Conservation (phyloP, 352 stramenopile species). For the Pythium plurisporium region DNA sequence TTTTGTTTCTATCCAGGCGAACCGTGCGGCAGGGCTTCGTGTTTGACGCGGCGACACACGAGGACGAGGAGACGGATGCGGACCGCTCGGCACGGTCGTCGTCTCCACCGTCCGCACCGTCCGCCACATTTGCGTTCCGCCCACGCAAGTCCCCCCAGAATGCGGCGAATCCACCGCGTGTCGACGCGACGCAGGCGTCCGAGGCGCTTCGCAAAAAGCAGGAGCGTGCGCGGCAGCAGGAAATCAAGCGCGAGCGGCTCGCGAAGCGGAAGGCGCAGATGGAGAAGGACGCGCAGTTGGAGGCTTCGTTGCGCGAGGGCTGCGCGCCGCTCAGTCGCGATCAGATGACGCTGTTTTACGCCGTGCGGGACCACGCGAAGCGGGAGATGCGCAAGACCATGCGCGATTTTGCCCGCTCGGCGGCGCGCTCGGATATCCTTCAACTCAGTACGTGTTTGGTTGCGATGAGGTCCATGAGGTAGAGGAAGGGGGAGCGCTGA, state of each 20-base stretch:
- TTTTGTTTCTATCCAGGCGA: too few relatives aligned
- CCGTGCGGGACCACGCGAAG: constrained; percentile 52
- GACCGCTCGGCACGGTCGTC: constrained; percentile 16
- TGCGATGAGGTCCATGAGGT: background rate
- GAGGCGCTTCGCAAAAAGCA: constrained; percentile 43
- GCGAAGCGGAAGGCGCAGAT: constrained; percentile 40
- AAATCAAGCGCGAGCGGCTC: constrained; percentile 39
- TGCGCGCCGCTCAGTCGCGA: constrained; percentile 38
- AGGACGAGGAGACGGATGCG: constrained; percentile 20
- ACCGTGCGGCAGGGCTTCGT: constrained; percentile 47
- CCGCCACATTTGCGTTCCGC: constrained; percentile 50
- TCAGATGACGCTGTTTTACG: constrained; percentile 55
- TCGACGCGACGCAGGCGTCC: constrained; percentile 44
- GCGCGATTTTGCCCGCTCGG: constrained; percentile 59
- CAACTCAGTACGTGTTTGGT: constrained; percentile 40
- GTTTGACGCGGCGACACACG: constrained; percentile 28
- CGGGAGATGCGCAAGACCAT: constrained; percentile 63
- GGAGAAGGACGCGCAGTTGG: constrained; percentile 37
- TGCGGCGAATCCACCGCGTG: background rate
- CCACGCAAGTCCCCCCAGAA: constrained; percentile 33
- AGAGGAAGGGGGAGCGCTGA: too few relatives aligned
- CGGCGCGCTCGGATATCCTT: constrained; percentile 55
- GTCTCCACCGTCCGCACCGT: background rate
- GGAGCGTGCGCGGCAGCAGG: constrained; percentile 38
- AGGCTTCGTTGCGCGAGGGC: constrained; percentile 37